phyloP scores from a whole-genome alignment of 2,329 filamentous ascomycete species.

The Colletotrichum somersetense region DNA sequence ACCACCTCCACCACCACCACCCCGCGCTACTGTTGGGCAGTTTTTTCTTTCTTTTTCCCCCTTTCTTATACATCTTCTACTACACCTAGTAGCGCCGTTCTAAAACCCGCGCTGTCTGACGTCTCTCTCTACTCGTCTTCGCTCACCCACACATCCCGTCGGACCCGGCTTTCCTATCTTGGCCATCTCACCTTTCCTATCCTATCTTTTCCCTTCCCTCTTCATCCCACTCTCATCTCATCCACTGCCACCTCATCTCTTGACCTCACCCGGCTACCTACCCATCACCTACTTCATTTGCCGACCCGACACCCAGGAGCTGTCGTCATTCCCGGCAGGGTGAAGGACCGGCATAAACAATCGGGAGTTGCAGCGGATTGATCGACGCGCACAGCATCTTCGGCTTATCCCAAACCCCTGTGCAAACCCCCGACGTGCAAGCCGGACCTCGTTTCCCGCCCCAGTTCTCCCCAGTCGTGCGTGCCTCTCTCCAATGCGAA shows the following conservation, averaged over 20 bases:
- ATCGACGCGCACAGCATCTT: slow-evolving; percentile 25
- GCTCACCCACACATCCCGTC: slow-evolving; percentile 11
- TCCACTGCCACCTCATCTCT: background rate
- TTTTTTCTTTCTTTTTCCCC: background rate
- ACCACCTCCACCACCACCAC: background rate
- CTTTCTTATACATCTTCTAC: slow-evolving; percentile 2
- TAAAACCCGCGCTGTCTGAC: slow-evolving; percentile 9
- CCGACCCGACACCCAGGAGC: background rate
- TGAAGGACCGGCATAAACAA: slow-evolving; percentile 9
- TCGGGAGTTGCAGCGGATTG: slow-evolving; percentile 10
- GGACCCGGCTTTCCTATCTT: background rate
- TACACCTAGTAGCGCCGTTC: background rate
- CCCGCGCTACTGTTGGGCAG: background rate
- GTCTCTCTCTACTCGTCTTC: background rate
- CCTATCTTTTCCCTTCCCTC: background rate
- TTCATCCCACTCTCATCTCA: slow-evolving; percentile 5
- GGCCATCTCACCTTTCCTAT: background rate
- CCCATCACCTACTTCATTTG: background rate
- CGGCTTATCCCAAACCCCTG: slow-evolving; percentile 11
- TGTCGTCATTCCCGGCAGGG: background rate
- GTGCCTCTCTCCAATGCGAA: slow-evolving; percentile 36
- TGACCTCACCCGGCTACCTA: background rate
- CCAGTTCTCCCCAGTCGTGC: background rate
- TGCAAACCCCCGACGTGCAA: background rate
- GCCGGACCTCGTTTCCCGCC: slow-evolving; percentile 2